These are phyloP conservation scores for Acacia confusa DNA, from an alignment of 306 rosid genomes.

Conservation along the genomic window DNA sequence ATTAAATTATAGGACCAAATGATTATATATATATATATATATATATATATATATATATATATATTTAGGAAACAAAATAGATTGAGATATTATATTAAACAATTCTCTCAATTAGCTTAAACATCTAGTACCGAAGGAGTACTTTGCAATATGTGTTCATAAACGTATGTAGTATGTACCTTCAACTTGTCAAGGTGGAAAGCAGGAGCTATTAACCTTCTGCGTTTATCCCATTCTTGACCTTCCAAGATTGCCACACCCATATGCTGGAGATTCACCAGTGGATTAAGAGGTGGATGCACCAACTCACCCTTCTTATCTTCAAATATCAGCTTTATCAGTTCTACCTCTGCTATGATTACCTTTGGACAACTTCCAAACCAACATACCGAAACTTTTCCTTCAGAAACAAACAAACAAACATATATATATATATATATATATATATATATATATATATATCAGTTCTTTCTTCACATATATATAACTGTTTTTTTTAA, in stretches of 20 bases:
- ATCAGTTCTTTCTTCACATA: background rate
- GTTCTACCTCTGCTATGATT: constrained; percentile 42
- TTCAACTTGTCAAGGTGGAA: constrained; percentile 50
- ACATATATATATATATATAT: too few relatives aligned
- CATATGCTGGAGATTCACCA: constrained; percentile 35
- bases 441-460: too few relatives aligned
- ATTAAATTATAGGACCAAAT: too few relatives aligned
- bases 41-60: too few relatives aligned
- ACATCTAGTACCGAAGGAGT: background rate
- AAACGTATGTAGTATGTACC: constrained; percentile 16
- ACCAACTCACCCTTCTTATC: constrained; percentile 38
- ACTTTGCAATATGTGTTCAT: background rate
- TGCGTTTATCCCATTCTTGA: constrained; percentile 43
- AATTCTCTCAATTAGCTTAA: too few relatives aligned
- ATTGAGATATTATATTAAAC: too few relatives aligned
- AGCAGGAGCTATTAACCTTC: constrained; percentile 44
- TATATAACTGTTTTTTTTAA: too few relatives aligned
- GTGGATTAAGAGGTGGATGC: constrained; percentile 45
- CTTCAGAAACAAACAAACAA: background rate
- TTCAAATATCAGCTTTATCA: constrained; percentile 32
- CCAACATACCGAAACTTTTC: constrained; percentile 45
- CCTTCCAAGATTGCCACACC: constrained; percentile 51
- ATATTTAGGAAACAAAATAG: too few relatives aligned
- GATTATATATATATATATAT: too few relatives aligned
- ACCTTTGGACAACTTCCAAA: constrained; percentile 39